phyloP scores from a whole-genome alignment of 257 asterid species.

The Nicotiana undulata region DNA sequence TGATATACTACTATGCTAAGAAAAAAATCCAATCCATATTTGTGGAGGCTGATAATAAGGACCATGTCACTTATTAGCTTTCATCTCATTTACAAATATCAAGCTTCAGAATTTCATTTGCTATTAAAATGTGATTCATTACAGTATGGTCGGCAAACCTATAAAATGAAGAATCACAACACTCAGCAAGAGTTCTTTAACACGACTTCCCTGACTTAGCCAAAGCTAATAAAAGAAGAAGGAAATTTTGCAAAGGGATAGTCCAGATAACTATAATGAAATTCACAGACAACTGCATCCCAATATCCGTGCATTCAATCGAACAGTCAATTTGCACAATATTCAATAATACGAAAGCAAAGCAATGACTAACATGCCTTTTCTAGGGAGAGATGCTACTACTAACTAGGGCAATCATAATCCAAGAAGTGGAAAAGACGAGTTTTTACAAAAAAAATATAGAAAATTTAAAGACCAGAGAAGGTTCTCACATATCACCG shows the following conservation, averaged over 20 bases:
- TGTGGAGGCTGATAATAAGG: background rate
- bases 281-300: background rate
- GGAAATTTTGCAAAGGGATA: background rate
- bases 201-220: background rate
- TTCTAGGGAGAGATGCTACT: background rate
- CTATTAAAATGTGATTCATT: background rate
- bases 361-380: background rate
- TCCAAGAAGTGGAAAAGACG: background rate
- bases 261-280: background rate
- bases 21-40: background rate
- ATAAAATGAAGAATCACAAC: background rate
- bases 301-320: background rate
- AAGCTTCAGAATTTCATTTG: background rate
- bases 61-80: background rate
- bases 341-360: background rate
- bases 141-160: background rate
- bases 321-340: background rate
- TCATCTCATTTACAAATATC: background rate
- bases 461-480: background rate
- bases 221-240: background rate
- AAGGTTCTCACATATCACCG: constrained; percentile 28
- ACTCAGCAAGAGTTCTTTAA: background rate
- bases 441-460: background rate
- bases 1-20: background rate
- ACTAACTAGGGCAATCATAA: background rate